These are phyloP conservation scores for Diphasiastrum complanatum DNA, from an alignment of 83 land plant genomes.

Conservation along the genomic window DNA sequence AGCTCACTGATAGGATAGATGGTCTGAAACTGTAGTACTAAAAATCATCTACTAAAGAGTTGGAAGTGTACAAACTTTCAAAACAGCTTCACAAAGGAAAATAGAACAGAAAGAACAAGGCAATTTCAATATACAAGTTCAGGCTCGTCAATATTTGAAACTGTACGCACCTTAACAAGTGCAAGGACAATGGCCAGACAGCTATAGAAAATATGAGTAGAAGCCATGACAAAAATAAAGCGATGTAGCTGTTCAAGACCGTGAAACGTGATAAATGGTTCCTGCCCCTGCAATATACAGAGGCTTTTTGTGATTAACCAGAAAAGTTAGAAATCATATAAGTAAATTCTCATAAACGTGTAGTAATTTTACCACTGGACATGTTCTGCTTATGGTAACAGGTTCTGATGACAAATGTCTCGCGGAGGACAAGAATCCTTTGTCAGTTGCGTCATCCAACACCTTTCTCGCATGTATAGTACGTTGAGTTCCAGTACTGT, in stretches of 20 bases:
- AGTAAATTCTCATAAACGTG: neutral
- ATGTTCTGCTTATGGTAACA: too few species aligned
- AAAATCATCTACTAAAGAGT: too few species aligned
- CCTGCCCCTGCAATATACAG: slow-evolving; percentile 33
- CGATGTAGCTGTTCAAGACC: slow-evolving; percentile 55
- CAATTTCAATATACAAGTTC: neutral
- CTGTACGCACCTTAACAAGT: slow-evolving; percentile 35
- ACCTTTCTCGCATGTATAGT: neutral
- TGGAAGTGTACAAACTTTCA: neutral
- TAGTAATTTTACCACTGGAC: too few species aligned
- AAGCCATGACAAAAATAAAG: slow-evolving; percentile 52
- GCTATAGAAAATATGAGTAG: slow-evolving; percentile 47
- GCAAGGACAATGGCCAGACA: slow-evolving; percentile 48
- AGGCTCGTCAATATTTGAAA: neutral
- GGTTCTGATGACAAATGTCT: neutral
- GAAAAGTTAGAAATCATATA: neutral
- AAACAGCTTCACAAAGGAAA: too few species aligned
- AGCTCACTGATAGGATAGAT: too few species aligned
- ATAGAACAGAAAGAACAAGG: too few species aligned
- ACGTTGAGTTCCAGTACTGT: neutral
- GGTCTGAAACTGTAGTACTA: too few species aligned
- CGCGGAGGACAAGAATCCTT: neutral
- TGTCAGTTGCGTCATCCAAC: neutral
- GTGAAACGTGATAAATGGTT: slow-evolving; percentile 36
- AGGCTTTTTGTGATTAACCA: neutral